Base-by-base conservation (phyloP, 1,139 yeast species). In the Sugiyamaella sp. region DNA sequence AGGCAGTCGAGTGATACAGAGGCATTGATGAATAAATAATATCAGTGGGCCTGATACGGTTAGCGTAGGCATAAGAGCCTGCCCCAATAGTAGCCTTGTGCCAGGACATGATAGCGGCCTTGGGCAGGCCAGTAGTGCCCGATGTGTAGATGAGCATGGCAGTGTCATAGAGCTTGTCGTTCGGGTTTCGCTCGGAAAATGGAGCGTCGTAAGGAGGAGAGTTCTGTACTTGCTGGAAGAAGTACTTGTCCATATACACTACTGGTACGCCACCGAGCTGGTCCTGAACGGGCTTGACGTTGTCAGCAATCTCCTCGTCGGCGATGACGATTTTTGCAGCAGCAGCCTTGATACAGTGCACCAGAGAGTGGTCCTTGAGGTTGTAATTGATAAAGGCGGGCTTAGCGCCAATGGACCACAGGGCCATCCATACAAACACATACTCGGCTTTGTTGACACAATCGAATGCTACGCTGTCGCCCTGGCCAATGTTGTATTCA, bases 61-160 rank as follows among this genome's bases (percentile, higher is more conserved):
- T 80, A 51, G 88, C 85, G 59, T 79, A 78, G 1, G 90, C 89
- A 68, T 89, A 89, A 40, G 87, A 67, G 6, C 79, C 72, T 1
- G 89, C 76, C 0, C 96, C 96, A 75, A 86, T 75, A 58, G 76
- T 77, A 2, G 86, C 80, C 70, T 90, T 91, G 63, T 89, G 78
- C 97, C 97, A 90, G 2, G 95, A 85, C 84, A 91, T 86, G 58
- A 89, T 85, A 3, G 96, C 98, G 3, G 97, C 89, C 71, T 93
- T 93, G 12, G 99, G 98, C 59, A 90, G 73, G 0, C 98, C 98
- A 0, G 98, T 89, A 8, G 98, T 91, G 44, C 99, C 99, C 0
- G 96, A 87, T 1, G 99, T 93, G 69, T 86, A 91, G 55, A 93
- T 88, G 63, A 89, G 77, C 58, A 85, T 79, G 33, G 89, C 84